These are phyloP conservation scores for Didymellaceae sp. DNA, from an alignment of 2,329 filamentous ascomycete genomes.

Conservation along the genomic window DNA sequence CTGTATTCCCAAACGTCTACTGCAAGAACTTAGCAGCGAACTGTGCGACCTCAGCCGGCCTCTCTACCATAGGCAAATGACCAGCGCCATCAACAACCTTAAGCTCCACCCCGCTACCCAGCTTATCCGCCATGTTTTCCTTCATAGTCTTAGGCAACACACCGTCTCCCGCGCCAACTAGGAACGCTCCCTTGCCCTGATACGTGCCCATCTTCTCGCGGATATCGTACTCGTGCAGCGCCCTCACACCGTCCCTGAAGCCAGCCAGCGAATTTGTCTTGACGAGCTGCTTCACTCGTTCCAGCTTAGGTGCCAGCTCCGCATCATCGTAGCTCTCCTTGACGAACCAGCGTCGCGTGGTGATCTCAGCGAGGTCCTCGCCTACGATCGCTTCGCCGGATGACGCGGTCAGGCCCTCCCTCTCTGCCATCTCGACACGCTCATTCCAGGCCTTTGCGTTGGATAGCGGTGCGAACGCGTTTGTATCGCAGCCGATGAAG, in stretches of 20 bases:
- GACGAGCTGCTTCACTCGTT: constrained; percentile 72
- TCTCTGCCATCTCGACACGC: constrained; percentile 71
- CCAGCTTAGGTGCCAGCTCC: constrained; percentile 57
- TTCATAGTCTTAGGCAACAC: constrained; percentile 82
- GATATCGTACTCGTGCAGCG: constrained; percentile 75
- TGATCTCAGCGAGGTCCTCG: constrained; percentile 69
- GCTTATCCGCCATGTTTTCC: constrained; percentile 64
- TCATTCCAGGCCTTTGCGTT: constrained; percentile 84
- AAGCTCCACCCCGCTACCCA: constrained; percentile 60
- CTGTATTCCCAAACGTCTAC: background rate
- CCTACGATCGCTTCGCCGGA: constrained; percentile 64
- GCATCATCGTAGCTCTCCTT: constrained; percentile 63
- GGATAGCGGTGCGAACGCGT: constrained; percentile 71
- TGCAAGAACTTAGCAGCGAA: constrained; percentile 56
- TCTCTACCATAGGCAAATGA: constrained; percentile 85
- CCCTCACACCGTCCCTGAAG: constrained; percentile 71
- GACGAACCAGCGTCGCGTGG: constrained; percentile 78
- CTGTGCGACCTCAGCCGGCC: constrained; percentile 70
- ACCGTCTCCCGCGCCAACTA: constrained; percentile 76
- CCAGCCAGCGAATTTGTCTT: constrained; percentile 71
- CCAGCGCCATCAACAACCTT: constrained; percentile 73
- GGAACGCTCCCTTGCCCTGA: constrained; percentile 67
- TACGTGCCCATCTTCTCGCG: constrained; percentile 61
- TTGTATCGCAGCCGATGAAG: constrained; percentile 82
- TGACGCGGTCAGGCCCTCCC: constrained; percentile 50